These are phyloP conservation scores for Talaromyces sp. DNA, from an alignment of 2,329 filamentous ascomycete species.

Conservation along the genomic window DNA sequence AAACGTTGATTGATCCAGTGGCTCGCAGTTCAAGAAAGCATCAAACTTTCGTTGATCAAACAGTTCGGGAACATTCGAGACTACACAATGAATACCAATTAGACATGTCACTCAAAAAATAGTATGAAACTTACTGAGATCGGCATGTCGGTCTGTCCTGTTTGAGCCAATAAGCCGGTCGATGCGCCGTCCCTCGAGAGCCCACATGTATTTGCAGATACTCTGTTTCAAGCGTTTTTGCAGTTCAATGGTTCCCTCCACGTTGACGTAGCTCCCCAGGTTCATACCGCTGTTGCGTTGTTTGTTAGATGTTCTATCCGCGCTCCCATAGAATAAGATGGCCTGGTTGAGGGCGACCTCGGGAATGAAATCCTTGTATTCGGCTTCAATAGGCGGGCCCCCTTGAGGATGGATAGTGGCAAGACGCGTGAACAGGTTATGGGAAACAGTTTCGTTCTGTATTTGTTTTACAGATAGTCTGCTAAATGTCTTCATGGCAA, in stretches of 20 bases:
- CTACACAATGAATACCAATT: conserved; percentile 17
- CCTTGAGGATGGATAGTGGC: conserved; percentile 44
- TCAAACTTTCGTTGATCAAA: conserved; percentile 34
- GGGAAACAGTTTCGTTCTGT: conserved; percentile 45
- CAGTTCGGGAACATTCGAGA: conserved; percentile 23
- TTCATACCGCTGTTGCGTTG: conserved; percentile 36
- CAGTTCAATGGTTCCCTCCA: conserved; percentile 39
- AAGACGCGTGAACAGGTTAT: conserved; percentile 45
- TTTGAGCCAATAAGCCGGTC: conserved; percentile 37
- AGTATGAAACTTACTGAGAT: conserved; percentile 28
- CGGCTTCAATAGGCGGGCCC: conserved; percentile 35
- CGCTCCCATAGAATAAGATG: conserved; percentile 38
- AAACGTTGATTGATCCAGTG: conserved; percentile 27
- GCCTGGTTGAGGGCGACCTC: conserved; percentile 36
- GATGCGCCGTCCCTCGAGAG: conserved; percentile 37
- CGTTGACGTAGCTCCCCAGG: conserved; percentile 40
- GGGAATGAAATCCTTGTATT: conserved; percentile 40
- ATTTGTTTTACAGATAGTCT: conserved; percentile 46
- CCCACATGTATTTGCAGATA: conserved; percentile 39
- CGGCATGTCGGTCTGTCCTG: conserved; percentile 29
- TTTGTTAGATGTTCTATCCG: conserved; percentile 32
- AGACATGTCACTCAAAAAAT: conserved; percentile 1
- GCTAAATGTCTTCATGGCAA: conserved; percentile 42
- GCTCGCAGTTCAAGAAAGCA: conserved; percentile 40
- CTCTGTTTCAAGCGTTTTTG: conserved; percentile 35